phyloP scores from a whole-genome alignment of 2,329 filamentous ascomycete species.

The Penicillium sp. region DNA sequence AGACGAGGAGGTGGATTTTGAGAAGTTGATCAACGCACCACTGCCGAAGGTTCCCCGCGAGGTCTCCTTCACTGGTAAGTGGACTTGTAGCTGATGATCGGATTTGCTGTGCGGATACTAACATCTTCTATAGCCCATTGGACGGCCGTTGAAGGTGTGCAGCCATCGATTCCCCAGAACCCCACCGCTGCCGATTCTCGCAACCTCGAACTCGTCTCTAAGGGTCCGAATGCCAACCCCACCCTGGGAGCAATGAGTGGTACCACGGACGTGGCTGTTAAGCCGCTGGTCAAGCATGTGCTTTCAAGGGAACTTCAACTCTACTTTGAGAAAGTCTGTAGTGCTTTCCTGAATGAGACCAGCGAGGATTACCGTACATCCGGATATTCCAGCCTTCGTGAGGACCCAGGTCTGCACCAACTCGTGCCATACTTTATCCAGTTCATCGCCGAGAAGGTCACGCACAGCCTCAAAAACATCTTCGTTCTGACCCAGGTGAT shows the following conservation, averaged over 20 bases:
- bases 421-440: conserved; percentile 94
- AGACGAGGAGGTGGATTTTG: conserved; percentile 97
- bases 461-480: conserved; percentile 83
- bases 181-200: conserved; percentile 80
- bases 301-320: conserved; percentile 93
- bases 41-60: conserved; percentile 92
- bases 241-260: conserved; percentile 79
- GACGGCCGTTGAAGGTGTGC: conserved; percentile 95
- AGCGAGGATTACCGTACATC: conserved; percentile 83
- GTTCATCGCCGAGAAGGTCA: conserved; percentile 93
- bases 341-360: conserved; percentile 79
- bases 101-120: conserved; percentile 6
- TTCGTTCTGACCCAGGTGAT: conserved; percentile 90
- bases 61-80: conserved; percentile 79
- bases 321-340: conserved; percentile 94
- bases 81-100: background rate
- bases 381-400: conserved; percentile 76
- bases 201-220: conserved; percentile 79
- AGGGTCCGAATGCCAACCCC: conserved; percentile 82
- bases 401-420: conserved; percentile 91
- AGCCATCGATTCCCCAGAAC: conserved; percentile 94
- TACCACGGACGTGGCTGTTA: conserved; percentile 76
- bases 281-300: conserved; percentile 91
- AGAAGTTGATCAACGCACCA: conserved; percentile 96
- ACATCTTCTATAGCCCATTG: conserved; percentile 67